These are phyloP conservation scores for Borovskyia barvae DNA, from an alignment of 208 protist species.

Conservation along the genomic window DNA sequence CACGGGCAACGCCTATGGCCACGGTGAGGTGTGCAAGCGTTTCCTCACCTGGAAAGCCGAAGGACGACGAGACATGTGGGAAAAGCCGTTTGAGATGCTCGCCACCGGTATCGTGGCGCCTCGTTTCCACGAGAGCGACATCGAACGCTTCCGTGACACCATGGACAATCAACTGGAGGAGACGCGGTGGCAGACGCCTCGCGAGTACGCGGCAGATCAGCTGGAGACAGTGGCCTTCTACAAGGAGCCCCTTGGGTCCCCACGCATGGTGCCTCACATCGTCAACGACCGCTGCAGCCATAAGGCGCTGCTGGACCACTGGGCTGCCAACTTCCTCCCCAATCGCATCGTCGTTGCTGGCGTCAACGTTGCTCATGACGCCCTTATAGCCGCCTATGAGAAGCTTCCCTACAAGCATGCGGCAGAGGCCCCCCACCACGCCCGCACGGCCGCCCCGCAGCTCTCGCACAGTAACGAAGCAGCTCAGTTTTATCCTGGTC, in stretches of 20 bases:
- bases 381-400: constrained; percentile 76
- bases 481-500: constrained; percentile 76
- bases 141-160: constrained; percentile 87
- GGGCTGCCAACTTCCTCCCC: constrained; percentile 62
- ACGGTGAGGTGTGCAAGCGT: constrained; percentile 76
- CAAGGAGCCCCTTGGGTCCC: constrained; percentile 82
- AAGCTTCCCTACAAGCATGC: constrained; percentile 75
- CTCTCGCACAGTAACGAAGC: constrained; percentile 53
- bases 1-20: constrained; percentile 68
- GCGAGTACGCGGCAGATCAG: constrained; percentile 69
- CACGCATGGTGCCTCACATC: constrained; percentile 66
- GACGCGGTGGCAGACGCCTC: constrained; percentile 74
- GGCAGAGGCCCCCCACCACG: constrained; percentile 69
- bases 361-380: constrained; percentile 83
- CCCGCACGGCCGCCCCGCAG: constrained; percentile 21
- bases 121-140: constrained; percentile 76
- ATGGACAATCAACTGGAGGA: constrained; percentile 87
- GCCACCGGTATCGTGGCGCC: constrained; percentile 73
- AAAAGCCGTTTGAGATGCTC: constrained; percentile 71
- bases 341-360: constrained; percentile 67
- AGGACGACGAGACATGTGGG: constrained; percentile 77
- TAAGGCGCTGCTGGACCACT: constrained; percentile 74
- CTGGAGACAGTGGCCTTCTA: constrained; percentile 87
- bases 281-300: constrained; percentile 78
- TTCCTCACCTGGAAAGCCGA: constrained; percentile 76